Percentiles rank a stretch among this genome's conserved stretches.
Conservation (phyloP, 176 grass and related monocot species). For the Ensete glaucum region DNA sequence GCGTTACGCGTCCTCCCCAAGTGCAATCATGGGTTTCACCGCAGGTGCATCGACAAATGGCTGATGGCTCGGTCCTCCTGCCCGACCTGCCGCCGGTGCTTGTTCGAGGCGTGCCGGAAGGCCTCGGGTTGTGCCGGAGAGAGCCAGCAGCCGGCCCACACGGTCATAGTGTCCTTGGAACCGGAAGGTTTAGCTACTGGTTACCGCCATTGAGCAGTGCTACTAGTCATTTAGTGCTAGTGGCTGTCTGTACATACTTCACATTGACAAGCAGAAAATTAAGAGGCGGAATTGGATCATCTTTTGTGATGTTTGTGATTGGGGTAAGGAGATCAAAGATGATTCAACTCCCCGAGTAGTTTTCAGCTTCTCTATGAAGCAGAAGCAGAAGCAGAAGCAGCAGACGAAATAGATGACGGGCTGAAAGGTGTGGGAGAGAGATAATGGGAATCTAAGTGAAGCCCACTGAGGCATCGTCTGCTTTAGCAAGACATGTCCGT, state of each 20-base stretch:
- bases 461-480: too few species aligned
- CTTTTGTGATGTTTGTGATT: too few species aligned
- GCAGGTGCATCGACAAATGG: conserved; percentile 84
- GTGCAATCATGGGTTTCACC: conserved; percentile 88
- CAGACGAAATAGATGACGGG: too few species aligned
- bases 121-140: conserved; percentile 34
- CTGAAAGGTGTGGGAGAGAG: too few species aligned
- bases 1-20: conserved; percentile 58
- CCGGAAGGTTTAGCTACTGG: conserved; percentile 57
- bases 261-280: too few species aligned
- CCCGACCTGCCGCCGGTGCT: conserved; percentile 59
- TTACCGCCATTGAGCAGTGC: conserved; percentile 31
- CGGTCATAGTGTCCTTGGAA: conserved; percentile 41
- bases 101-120: conserved; percentile 44
- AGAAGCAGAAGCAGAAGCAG: too few species aligned
- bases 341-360: too few species aligned
- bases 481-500: too few species aligned
- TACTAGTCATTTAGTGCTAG: not conserved
- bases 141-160: conserved; percentile 10
- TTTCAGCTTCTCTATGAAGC: too few species aligned
- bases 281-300: too few species aligned
- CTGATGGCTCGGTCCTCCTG: conserved; percentile 57
- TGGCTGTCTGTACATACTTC: not conserved
- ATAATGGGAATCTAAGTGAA: too few species aligned
- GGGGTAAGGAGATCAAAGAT: too few species aligned